Evolutionary conservation across 306 rosid species (phyloP).

Genomic region (Trichosanthes cucumerina): DNA sequence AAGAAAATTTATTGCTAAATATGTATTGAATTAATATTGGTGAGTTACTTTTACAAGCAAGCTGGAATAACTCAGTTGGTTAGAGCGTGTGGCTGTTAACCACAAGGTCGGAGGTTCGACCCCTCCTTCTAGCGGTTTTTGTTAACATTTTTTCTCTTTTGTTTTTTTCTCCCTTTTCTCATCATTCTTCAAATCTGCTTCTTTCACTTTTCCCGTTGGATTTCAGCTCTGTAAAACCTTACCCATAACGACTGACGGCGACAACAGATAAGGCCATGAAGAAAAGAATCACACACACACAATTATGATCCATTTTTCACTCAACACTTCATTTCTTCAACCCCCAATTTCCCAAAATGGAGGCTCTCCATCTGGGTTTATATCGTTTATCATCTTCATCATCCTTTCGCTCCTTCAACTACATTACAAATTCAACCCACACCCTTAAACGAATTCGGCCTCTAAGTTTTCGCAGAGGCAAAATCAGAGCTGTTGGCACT

Average conservation of each 20-base stretch:
- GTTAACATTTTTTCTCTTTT: neutral
- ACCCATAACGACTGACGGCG: neutral
- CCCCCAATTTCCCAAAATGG: slow-evolving; percentile 21
- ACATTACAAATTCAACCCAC: slow-evolving; percentile 23
- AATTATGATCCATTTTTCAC: neutral
- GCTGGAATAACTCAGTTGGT: slow-evolving; percentile 85
- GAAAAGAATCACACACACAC: slow-evolving; percentile 11
- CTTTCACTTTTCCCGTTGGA: neutral
- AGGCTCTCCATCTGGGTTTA: slow-evolving; percentile 32
- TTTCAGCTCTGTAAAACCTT: neutral
- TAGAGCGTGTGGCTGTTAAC: slow-evolving; percentile 93
- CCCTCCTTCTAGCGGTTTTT: slow-evolving; percentile 59
- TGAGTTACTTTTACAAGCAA: too few species aligned
- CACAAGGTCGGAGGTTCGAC: slow-evolving; percentile 84
- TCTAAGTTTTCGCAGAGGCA: slow-evolving; percentile 22
- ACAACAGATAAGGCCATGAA: slow-evolving; percentile 40
- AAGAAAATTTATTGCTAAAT: too few species aligned
- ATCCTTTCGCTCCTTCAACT: slow-evolving; percentile 21
- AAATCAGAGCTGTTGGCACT: slow-evolving; percentile 51
- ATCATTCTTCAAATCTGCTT: neutral
- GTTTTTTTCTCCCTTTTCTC: neutral
- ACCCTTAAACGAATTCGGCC: slow-evolving; percentile 21
- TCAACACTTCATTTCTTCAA: neutral
- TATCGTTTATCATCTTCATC: slow-evolving; percentile 25
- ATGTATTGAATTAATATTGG: too few species aligned